phyloP scores from a whole-genome alignment of 2,329 filamentous ascomycete species.

The Plenodomus lindquistii region DNA sequence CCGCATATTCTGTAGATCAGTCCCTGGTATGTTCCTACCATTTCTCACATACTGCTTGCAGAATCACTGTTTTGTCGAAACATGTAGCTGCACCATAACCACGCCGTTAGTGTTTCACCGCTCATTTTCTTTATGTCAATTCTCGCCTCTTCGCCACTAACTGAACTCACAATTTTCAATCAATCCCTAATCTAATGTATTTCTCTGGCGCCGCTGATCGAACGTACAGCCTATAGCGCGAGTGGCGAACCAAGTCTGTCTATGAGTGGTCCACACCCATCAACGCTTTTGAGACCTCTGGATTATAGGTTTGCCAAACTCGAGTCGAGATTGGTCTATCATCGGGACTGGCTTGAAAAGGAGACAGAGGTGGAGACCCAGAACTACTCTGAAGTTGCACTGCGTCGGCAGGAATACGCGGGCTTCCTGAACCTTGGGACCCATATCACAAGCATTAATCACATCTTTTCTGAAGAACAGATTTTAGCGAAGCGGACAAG shows the following conservation, averaged over 20 bases:
- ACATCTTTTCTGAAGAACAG: slow-evolving; percentile 18
- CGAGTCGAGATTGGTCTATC: slow-evolving; percentile 23
- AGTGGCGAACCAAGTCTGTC: slow-evolving; percentile 24
- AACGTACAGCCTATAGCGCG: slow-evolving; percentile 2
- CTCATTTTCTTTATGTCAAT: too few relatives aligned
- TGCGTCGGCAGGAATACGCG: slow-evolving; percentile 24
- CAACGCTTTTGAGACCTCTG: slow-evolving; percentile 30
- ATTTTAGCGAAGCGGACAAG: slow-evolving; percentile 27
- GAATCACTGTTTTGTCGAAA: neutral
- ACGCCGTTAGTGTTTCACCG: too few relatives aligned
- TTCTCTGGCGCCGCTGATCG: neutral
- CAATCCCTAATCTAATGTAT: neutral
- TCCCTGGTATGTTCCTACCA: slow-evolving; percentile 23
- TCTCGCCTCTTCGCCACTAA: neutral
- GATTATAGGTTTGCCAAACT: slow-evolving; percentile 35
- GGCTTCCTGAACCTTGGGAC: slow-evolving; percentile 21
- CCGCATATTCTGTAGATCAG: slow-evolving; percentile 26
- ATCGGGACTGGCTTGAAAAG: slow-evolving; percentile 32
- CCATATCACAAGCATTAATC: slow-evolving; percentile 2
- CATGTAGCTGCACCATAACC: neutral
- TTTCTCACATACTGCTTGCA: neutral
- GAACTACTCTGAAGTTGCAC: slow-evolving; percentile 20
- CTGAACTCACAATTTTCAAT: neutral
- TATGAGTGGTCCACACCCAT: slow-evolving; percentile 9
- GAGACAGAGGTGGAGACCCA: slow-evolving; percentile 19